Conservation (phyloP, 1,284 basidiomycete species). For the Cryptococcus sp. region DNA sequence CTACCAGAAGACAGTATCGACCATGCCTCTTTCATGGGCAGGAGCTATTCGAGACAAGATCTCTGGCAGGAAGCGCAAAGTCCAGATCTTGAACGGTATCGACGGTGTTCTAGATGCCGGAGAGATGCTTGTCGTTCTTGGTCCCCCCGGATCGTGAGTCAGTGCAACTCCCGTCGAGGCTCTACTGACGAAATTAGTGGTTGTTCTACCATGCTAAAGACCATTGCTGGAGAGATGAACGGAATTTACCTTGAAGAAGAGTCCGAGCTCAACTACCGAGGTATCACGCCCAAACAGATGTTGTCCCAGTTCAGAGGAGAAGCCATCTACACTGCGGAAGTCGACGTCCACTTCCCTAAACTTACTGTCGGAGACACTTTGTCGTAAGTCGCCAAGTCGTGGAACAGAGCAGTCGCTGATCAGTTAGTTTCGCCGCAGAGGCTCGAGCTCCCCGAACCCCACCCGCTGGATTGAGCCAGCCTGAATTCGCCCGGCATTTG, state of each 20-base stretch:
- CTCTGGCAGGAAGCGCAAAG: constrained; percentile 44
- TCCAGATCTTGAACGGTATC: constrained; percentile 52
- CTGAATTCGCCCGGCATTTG: constrained; percentile 48
- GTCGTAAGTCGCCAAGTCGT: constrained; percentile 21
- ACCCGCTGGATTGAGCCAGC: constrained; percentile 45
- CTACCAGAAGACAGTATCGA: constrained; percentile 53
- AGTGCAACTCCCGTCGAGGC: background rate
- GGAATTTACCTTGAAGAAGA: constrained; percentile 50
- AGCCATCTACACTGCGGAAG: constrained; percentile 50
- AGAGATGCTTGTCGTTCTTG: constrained; percentile 56
- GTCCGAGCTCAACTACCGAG: constrained; percentile 46
- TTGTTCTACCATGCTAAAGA: constrained; percentile 58
- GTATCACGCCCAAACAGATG: constrained; percentile 47
- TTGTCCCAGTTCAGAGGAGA: constrained; percentile 45
- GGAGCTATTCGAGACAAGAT: constrained; percentile 41
- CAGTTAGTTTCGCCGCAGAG: constrained; percentile 29
- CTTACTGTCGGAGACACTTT: constrained; percentile 53
- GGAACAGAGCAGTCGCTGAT: background rate
- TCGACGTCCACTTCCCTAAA: constrained; percentile 54
- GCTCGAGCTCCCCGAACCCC: constrained; percentile 45
- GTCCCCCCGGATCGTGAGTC: constrained; percentile 57
- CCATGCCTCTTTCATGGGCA: constrained; percentile 44
- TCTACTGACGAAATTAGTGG: constrained; percentile 45
- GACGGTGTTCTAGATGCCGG: constrained; percentile 50
- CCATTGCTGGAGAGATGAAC: constrained; percentile 55